A percentile compares a stretch with the other conserved stretches of the same genome.
These are phyloP conservation scores for Yamadazyma dushanensis DNA, from an alignment of 1,139 yeast genomes.

Conservation along the genomic window DNA sequence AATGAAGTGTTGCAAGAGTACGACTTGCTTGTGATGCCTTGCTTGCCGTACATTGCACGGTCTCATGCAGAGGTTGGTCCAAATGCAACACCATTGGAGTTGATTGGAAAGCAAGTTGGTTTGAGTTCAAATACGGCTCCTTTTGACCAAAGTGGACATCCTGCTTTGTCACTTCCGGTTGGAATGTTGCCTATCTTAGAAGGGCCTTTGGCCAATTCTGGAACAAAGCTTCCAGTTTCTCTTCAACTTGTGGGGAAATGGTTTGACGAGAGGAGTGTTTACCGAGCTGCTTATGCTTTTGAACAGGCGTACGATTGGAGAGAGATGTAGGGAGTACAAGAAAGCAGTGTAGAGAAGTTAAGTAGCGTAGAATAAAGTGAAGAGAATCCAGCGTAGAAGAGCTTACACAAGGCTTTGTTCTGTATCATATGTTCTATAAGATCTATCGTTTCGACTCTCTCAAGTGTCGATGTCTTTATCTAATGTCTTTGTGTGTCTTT, in stretches of 20 bases:
- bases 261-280: conserved; percentile 12
- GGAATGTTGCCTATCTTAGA: conserved; percentile 15
- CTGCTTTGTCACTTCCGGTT: conserved; percentile 15
- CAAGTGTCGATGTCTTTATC: too few species aligned
- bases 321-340: conserved; percentile 2
- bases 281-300: conserved; percentile 15
- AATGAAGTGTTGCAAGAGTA: conserved; percentile 13
- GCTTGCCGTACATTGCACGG: conserved; percentile 14
- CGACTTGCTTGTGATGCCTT: conserved; percentile 15
- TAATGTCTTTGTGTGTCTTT: too few species aligned
- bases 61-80: conserved; percentile 14
- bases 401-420: too few species aligned
- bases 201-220: conserved; percentile 9
- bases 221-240: conserved; percentile 14
- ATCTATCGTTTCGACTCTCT: too few species aligned
- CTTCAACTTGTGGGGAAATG: conserved; percentile 15
- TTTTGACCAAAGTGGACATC: conserved; percentile 17
- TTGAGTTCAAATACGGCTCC: conserved; percentile 15
- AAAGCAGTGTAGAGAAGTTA: too few species aligned
- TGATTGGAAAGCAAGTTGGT: conserved; percentile 14
- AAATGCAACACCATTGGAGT: conserved; percentile 12
- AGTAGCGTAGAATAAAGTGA: too few species aligned
- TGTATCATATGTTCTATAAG: too few species aligned
- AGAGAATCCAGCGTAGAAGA: too few species aligned
- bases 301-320: conserved; percentile 14